These are phyloP conservation scores for Geosiphon pyriformis DNA, from an alignment of 192 early-diverging fungal species.

Conservation along the genomic window DNA sequence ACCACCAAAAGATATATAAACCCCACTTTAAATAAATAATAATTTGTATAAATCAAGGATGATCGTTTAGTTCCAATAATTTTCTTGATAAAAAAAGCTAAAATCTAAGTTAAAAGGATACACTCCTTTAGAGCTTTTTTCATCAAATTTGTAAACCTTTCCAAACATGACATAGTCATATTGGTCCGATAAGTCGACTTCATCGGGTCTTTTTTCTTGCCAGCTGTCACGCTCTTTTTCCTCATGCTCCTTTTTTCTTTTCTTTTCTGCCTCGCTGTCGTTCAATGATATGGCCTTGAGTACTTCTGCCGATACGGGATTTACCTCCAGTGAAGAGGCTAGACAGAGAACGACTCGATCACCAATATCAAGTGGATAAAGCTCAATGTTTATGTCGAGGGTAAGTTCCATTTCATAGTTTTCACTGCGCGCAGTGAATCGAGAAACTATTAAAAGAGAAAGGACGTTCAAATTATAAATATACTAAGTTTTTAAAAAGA, in stretches of 20 bases:
- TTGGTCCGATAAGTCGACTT: conserved; percentile 81
- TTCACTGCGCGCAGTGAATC: conserved; percentile 75
- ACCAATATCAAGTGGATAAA: conserved; percentile 80
- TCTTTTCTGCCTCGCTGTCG: conserved; percentile 35
- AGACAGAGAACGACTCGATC: conserved; percentile 84
- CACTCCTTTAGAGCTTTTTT: conserved; percentile 66
- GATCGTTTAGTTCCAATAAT: no score
- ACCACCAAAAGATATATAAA: conserved; percentile 90
- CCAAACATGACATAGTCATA: conserved; percentile 99
- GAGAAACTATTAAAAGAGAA: conserved; percentile 61
- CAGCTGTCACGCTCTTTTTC: conserved; percentile 60
- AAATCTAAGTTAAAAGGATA: conserved; percentile 42
- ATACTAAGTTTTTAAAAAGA: background rate
- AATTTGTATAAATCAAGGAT: conserved; percentile 1
- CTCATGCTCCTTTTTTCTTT: conserved; percentile 40
- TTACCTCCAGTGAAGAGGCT: conserved; percentile 69
- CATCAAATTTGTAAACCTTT: conserved; percentile 93
- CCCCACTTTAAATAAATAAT: conserved; percentile 48
- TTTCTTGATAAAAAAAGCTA: no score
- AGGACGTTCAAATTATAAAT: background rate
- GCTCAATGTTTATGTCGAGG: conserved; percentile 92
- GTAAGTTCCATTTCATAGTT: conserved; percentile 85
- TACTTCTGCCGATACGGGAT: conserved; percentile 39
- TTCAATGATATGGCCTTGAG: conserved; percentile 32
- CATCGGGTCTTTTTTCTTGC: conserved; percentile 60